Evolutionary conservation across 192 early-diverging fungal genomes (phyloP), one percentile per base, ranked within the genome.

Genomic region (Rhizoclosmatium globosum): DNA sequence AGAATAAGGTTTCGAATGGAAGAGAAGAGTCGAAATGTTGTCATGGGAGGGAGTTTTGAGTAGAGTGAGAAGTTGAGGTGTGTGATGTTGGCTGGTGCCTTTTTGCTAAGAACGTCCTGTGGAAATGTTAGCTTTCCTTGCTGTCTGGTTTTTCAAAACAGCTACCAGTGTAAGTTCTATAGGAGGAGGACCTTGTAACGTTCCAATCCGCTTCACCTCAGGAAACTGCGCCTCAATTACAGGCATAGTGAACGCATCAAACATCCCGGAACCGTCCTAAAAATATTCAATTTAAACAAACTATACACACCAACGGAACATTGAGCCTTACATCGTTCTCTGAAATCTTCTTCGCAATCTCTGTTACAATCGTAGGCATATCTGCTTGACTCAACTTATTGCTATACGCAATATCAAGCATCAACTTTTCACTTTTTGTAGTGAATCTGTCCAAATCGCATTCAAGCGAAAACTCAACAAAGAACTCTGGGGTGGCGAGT

Each of bases 381-480:
- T 86, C 84, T 57, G 88, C 76, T 48, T 84, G 84, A 31, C 82
- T 79, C 59, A 89, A 38, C 46, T 83, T 79, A 56, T 84, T 89
- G 39, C 85, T 87, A 57, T 83, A 89, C 0, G 88, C 88, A 75
- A 87, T 79, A 71, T 89, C 85, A 57, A 87, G 47, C 77, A 89
- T 58, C 21, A 89, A 64, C 50, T 78, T 73, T 58, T 89, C 88
- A 21, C 82, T 59, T 41, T 64, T 77, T n/a, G 83, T 85, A 1
- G 81, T 82, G 23, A 81, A 61, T 3, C 72, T 48, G 39, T 83
- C 84, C 21, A 70, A 46, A 39, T 86, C 81, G 6, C 79, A 77
- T 77, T 87, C 85, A 3, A 89, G 9, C 56, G 84, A 83, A 76
- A 83, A 89, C 62, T 89, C 88, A 11, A 89, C 76, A 61, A 87